A percentile compares a stretch with the other conserved stretches of the same genome.
phyloP scores from a whole-genome alignment of 306 rosid species.

The Malus orientalis region DNA sequence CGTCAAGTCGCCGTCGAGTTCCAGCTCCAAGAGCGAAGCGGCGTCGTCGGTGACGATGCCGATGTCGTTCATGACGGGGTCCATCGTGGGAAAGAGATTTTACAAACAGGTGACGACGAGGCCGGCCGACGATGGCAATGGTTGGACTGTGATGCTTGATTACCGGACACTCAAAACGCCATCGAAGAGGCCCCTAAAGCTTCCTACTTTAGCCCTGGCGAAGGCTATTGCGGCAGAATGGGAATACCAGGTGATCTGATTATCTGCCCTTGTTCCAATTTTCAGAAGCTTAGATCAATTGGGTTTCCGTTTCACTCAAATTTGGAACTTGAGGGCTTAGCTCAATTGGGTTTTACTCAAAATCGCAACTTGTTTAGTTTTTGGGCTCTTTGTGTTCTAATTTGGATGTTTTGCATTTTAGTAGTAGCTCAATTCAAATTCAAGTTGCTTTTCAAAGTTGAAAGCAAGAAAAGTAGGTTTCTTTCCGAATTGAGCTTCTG shows the following conservation, averaged over 20 bases:
- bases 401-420: neutral
- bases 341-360: neutral
- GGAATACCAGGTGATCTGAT: constrained; percentile 69
- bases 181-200: constrained; percentile 77
- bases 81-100: constrained; percentile 80
- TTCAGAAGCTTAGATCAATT: neutral
- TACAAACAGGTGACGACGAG: constrained; percentile 59
- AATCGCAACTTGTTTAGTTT: too few species aligned
- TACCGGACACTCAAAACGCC: constrained; percentile 86
- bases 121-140: constrained; percentile 67
- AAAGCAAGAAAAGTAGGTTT: too few species aligned
- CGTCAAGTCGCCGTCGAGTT: constrained; percentile 33
- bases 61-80: constrained; percentile 84
- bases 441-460: neutral
- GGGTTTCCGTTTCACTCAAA: neutral
- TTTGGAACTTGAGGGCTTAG: neutral
- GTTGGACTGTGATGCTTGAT: constrained; percentile 90
- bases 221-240: constrained; percentile 88
- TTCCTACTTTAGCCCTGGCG: constrained; percentile 64
- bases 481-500: neutral
- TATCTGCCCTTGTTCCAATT: neutral
- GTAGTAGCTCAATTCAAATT: too few species aligned
- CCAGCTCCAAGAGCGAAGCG: constrained; percentile 25
- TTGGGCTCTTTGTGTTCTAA: neutral
- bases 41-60: constrained; percentile 85